Conservation (phyloP, 495 filamentous ascomycete species). For the Pyrenopolyporus hunteri region DNA sequence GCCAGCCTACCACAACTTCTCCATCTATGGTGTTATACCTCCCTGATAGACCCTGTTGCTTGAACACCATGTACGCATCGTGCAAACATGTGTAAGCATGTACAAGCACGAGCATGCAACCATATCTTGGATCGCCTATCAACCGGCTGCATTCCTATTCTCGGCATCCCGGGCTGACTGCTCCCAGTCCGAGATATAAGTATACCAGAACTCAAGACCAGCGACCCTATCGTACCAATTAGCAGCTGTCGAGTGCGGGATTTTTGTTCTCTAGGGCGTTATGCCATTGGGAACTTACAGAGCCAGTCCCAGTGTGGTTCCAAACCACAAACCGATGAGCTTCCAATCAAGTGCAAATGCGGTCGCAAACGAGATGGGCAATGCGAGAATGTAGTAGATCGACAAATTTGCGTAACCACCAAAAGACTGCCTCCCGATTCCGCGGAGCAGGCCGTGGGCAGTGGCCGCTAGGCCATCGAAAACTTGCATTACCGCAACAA, state of each 20-base stretch:
- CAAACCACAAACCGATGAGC: constrained; percentile 79
- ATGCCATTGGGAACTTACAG: constrained; percentile 51
- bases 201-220: constrained; percentile 68
- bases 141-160: constrained; percentile 64
- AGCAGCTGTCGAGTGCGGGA: constrained; percentile 10
- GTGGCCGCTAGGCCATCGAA: constrained; percentile 80
- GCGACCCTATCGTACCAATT: constrained; percentile 57
- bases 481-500: constrained; percentile 86
- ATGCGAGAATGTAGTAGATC: constrained; percentile 82
- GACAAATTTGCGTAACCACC: constrained; percentile 86
- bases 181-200: constrained; percentile 72
- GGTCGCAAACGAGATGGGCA: constrained; percentile 81
- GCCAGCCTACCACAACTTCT: no score
- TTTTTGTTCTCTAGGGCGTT: neutral
- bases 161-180: constrained; percentile 75
- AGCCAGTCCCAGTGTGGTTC: constrained; percentile 72
- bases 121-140: neutral
- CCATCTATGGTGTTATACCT: no score
- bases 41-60: no score
- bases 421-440: constrained; percentile 83
- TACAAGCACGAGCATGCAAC: no score
- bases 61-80: no score
- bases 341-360: constrained; percentile 76
- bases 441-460: constrained; percentile 82
- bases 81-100: no score